Conservation (phyloP, 495 filamentous ascomycete genomes). For the Neurospora sp. region DNA sequence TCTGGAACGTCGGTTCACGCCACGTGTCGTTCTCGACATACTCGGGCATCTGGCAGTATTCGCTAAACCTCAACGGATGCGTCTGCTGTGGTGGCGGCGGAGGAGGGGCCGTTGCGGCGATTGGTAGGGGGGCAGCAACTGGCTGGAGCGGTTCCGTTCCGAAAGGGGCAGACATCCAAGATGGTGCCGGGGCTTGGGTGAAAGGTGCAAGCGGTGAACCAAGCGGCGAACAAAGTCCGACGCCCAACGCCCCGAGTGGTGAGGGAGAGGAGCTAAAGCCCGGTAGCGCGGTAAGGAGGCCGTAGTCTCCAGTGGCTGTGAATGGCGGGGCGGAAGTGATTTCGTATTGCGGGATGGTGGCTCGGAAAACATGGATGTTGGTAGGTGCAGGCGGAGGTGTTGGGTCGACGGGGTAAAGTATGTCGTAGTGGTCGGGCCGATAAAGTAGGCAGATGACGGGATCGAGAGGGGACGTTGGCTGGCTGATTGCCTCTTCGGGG, state of each 20-base stretch:
- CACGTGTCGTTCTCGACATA: constrained; percentile 27
- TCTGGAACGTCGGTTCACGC: constrained; percentile 41
- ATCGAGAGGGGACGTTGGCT: constrained; percentile 34
- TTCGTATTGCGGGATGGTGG: constrained; percentile 30
- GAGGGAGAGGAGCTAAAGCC: constrained; percentile 24
- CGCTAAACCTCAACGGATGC: constrained; percentile 36
- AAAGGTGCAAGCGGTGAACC: constrained; percentile 25
- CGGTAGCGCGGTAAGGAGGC: constrained; percentile 36
- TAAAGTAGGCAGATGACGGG: constrained; percentile 44
- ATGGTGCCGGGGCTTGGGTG: constrained; percentile 29
- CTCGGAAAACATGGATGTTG: constrained; percentile 43
- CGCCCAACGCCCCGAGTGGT: background rate
- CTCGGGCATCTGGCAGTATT: constrained; percentile 33
- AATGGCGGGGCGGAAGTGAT: constrained; percentile 27
- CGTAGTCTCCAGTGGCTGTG: constrained; percentile 27
- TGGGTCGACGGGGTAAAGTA: constrained; percentile 68
- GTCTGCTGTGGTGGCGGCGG: constrained; percentile 18
- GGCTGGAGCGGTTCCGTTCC: constrained; percentile 25
- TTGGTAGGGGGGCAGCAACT: constrained; percentile 10
- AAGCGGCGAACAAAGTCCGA: constrained; percentile 15
- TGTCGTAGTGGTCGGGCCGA: constrained; percentile 81
- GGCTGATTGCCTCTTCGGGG: constrained; percentile 43
- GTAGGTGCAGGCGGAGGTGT: constrained; percentile 38
- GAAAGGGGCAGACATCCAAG: constrained; percentile 31
- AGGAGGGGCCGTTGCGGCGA: constrained; percentile 19